Conservation (phyloP, 2,329 filamentous ascomycete species). For the Trichocomaceae sp. region DNA sequence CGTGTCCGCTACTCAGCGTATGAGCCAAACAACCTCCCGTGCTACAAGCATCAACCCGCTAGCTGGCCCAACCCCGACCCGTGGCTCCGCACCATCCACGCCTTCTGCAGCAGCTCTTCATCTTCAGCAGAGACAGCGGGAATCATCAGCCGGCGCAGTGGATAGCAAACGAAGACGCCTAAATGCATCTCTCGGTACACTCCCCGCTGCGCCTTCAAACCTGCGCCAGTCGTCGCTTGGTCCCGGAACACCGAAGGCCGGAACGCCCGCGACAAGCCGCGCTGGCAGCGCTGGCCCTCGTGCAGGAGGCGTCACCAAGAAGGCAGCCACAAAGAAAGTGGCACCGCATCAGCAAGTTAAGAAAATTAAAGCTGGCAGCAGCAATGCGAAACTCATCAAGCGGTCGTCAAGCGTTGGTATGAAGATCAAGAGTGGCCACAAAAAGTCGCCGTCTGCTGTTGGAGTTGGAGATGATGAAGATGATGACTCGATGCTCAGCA, state of each 20-base stretch:
- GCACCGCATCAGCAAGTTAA: constrained; percentile 49
- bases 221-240: constrained; percentile 57
- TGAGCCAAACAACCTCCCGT: constrained; percentile 35
- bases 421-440: constrained; percentile 31
- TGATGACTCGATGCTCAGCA: constrained; percentile 50
- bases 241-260: constrained; percentile 57
- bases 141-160: constrained; percentile 48
- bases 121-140: constrained; percentile 46
- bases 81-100: constrained; percentile 41
- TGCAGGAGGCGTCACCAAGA: constrained; percentile 34
- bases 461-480: constrained; percentile 40
- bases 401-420: constrained; percentile 37
- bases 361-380: constrained; percentile 30
- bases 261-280: constrained; percentile 47
- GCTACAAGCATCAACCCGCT: constrained; percentile 32
- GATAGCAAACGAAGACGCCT: constrained; percentile 56
- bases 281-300: constrained; percentile 55
- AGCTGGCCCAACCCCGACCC: constrained; percentile 33
- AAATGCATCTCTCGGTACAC: constrained; percentile 46
- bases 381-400: constrained; percentile 34
- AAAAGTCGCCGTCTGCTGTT: constrained; percentile 37
- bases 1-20: constrained; percentile 45
- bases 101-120: constrained; percentile 34
- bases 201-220: constrained; percentile 49
- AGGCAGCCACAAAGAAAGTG: constrained; percentile 47